Conservation (phyloP, 2,329 filamentous ascomycete genomes). For the Hymenoscyphus scutula region DNA sequence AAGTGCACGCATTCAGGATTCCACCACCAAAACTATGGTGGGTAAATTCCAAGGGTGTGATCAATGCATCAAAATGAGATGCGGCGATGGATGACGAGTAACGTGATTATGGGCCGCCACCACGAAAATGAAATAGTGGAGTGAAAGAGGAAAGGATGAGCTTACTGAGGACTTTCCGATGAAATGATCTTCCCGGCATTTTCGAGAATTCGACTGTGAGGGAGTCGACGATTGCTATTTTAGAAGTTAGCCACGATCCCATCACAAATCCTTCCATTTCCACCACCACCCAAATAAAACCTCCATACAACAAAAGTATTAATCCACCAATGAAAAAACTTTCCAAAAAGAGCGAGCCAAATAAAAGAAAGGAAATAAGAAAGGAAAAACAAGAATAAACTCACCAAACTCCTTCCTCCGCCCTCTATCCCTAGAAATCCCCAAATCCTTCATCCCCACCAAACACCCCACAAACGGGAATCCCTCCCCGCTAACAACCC, state of each 20-base stretch:
- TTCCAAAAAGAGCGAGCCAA: not conserved
- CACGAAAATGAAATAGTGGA: not conserved
- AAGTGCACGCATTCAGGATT: not conserved
- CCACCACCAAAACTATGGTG: not conserved
- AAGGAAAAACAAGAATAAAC: slow-evolving; percentile 28
- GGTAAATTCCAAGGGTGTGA: not conserved
- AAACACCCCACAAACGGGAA: slow-evolving; percentile 88
- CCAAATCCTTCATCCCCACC: slow-evolving; percentile 72
- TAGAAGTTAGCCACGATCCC: not conserved
- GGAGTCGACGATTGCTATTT: slow-evolving; percentile 59
- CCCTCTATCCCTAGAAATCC: slow-evolving; percentile 68
- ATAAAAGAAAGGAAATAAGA: not conserved
- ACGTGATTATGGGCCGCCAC: not conserved
- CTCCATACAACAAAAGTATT: not conserved
- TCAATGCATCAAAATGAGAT: not conserved
- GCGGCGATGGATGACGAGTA: not conserved
- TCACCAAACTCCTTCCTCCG: slow-evolving; percentile 50
- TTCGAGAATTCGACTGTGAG: slow-evolving; percentile 76
- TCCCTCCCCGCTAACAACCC: slow-evolving; percentile 41
- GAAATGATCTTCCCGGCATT: slow-evolving; percentile 72
- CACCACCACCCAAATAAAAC: too few relatives aligned
- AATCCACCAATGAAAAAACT: not conserved
- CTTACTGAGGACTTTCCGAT: slow-evolving; percentile 72
- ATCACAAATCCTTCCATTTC: not conserved
- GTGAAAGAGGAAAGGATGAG: slow-evolving; percentile 13